Base-by-base conservation (phyloP, 805 yeast genomes). In the Candida fluviatilis region DNA sequence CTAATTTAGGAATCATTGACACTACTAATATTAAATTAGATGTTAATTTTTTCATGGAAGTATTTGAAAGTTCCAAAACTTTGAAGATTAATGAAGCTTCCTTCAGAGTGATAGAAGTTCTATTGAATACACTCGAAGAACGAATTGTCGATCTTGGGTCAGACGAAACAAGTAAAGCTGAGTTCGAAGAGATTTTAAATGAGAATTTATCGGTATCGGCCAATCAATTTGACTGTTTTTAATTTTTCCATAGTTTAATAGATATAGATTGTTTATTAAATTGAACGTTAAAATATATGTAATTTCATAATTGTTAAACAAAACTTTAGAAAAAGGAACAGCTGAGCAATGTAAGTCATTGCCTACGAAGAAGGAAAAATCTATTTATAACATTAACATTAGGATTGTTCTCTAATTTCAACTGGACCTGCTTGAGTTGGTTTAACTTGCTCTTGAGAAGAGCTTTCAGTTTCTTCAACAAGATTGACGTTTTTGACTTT, bases 1-100 rank as follows among this genome's bases (percentile, higher is more conserved):
- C 35, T n/a, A 46, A 30, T 40, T 46, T 36, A 11, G 18, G 21
- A 12, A 17, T 25, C 12, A 29, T 36, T 36, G 56, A 52, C 25
- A 44, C 59, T 21, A 50, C 60, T 11, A 64, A 63, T 35, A 46
- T 66, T 35, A 62, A 60, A 39, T 51, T 67, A 18, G 72, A 66
- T 41, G 54, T 60, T 17, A 60, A 60, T 39, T 68, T 66, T 35
- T 59, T 66, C 39, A 57, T 59, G 42, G 67, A 62, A 41, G 57
- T 68, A 0, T 68, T 68, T 38, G 71, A 65, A 34, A 50, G 55
- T 6, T 60, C 68, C 12, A 54, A 55, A 15, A 38, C 57, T 2
- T 56, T 65, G 36, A 54, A 52, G 33, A 52, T 68, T 28, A 63
- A 65, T 35, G 72, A 64, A 31, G 52, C 52, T 27, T 55, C 60